These are phyloP conservation scores for Phytophthora sp. DNA, from an alignment of 352 stramenopile species.

Conservation along the genomic window DNA sequence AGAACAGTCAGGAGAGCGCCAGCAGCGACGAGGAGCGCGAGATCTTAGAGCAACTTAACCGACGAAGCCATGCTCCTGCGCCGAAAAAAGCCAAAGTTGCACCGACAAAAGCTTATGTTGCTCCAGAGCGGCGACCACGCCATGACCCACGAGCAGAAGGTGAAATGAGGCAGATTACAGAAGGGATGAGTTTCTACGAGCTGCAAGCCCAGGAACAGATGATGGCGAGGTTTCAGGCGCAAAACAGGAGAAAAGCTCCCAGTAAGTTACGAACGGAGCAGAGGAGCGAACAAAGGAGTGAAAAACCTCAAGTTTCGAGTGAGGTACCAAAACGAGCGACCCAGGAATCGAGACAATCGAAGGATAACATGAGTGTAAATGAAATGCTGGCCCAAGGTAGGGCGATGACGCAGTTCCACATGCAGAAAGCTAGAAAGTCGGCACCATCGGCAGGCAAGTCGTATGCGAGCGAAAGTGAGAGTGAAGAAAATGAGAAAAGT, in stretches of 20 bases:
- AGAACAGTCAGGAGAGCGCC: conserved; percentile 17
- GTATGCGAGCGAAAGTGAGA: conserved; percentile 9
- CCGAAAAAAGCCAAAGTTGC: conserved; percentile 26
- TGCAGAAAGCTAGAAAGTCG: conserved; percentile 17
- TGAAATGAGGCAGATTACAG: conserved; percentile 34
- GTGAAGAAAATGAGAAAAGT: conserved; percentile 18
- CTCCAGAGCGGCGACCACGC: not conserved
- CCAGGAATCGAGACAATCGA: conserved; percentile 1
- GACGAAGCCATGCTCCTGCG: not conserved
- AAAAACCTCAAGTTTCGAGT: not conserved
- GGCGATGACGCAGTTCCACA: not conserved
- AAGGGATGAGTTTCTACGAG: conserved; percentile 53
- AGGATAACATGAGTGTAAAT: not conserved
- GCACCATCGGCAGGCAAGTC: not conserved
- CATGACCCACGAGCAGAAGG: not conserved
- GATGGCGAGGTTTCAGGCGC: conserved; percentile 43
- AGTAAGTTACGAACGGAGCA: not conserved
- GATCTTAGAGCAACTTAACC: conserved; percentile 7
- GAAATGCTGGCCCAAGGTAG: conserved; percentile 14
- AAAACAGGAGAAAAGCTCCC: conserved; percentile 27
- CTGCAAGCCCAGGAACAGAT: conserved; percentile 58
- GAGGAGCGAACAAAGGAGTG: not conserved
- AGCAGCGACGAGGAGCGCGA: conserved; percentile 1
- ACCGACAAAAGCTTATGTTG: conserved; percentile 3
- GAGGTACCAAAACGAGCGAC: too few relatives aligned